Percentiles rank a stretch among this genome's conserved stretches.
Evolutionary conservation across 805 yeast species (phyloP).

Genomic region (Lipomyces kockii): DNA sequence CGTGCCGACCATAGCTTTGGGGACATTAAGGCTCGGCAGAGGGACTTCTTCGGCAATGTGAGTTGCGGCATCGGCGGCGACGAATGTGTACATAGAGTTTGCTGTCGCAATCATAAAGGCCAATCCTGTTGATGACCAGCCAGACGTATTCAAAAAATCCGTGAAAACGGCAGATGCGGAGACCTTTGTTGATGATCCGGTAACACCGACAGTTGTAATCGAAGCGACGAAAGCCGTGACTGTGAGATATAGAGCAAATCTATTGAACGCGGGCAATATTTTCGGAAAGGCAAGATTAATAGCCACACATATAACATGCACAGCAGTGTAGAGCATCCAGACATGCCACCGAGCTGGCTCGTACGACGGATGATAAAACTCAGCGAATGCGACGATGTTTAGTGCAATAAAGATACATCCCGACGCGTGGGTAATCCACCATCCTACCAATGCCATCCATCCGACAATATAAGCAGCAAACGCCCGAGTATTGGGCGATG

Average conservation of each 20-base stretch:
- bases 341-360: constrained; percentile 53
- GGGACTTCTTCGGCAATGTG: constrained; percentile 72
- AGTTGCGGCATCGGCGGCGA: constrained; percentile 71
- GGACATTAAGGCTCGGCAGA: constrained; percentile 61
- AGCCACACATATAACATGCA: constrained; percentile 48
- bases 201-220: constrained; percentile 54
- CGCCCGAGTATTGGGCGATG: constrained; percentile 38
- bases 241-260: constrained; percentile 57
- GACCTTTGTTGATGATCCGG: constrained; percentile 26
- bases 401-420: constrained; percentile 43
- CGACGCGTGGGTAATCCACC: constrained; percentile 46
- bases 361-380: constrained; percentile 54
- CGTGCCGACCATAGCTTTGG: constrained; percentile 64
- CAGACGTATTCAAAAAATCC: constrained; percentile 53
- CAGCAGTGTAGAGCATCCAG: constrained; percentile 53
- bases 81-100: constrained; percentile 71
- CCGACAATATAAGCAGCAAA: constrained; percentile 39
- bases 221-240: constrained; percentile 50
- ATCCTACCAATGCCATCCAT: constrained; percentile 40
- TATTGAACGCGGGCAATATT: constrained; percentile 54
- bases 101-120: constrained; percentile 67
- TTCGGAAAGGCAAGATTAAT: constrained; percentile 8
- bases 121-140: constrained; percentile 60
- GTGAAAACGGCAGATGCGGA: constrained; percentile 54
- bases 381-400: constrained; percentile 42